Percentiles rank a stretch among this genome's conserved stretches.
These are phyloP conservation scores for Juncus inflexus DNA, from an alignment of 176 grass and related monocot species.

Conservation along the genomic window DNA sequence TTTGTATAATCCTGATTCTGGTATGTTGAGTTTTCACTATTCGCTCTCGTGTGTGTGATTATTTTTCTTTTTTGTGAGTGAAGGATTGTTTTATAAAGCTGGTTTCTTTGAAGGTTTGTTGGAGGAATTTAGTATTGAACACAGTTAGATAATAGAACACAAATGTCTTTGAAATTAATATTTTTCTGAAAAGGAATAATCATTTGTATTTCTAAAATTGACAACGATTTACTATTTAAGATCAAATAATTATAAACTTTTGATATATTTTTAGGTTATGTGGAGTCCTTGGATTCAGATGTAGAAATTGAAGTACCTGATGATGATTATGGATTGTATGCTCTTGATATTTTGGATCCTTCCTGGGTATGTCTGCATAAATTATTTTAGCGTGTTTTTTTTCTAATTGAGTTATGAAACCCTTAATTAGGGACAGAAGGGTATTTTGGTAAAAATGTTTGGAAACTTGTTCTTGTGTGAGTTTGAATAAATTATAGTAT, in stretches of 20 bases:
- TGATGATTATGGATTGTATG: constrained; percentile 73
- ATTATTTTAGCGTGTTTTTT: not conserved
- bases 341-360: constrained; percentile 93
- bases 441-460: not conserved
- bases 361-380: constrained; percentile 53
- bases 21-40: constrained; percentile 28
- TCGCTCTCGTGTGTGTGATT: constrained; percentile 5
- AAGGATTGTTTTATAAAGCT: too few species aligned
- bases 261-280: constrained; percentile 46
- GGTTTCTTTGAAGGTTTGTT: too few species aligned
- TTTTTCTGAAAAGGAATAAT: not conserved
- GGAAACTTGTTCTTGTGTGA: constrained; percentile 7
- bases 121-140: too few species aligned
- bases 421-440: not conserved
- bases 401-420: not conserved
- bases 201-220: too few species aligned
- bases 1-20: constrained; percentile 60
- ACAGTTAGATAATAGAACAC: too few species aligned
- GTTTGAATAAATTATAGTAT: not conserved
- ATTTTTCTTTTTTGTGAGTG: not conserved
- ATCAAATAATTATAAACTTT: not conserved
- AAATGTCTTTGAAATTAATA: not conserved
- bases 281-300: constrained; percentile 64
- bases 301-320: constrained; percentile 77
- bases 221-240: too few species aligned